These are phyloP conservation scores for Kodamaea plutei DNA, from an alignment of 1,139 yeast species.

Conservation along the genomic window DNA sequence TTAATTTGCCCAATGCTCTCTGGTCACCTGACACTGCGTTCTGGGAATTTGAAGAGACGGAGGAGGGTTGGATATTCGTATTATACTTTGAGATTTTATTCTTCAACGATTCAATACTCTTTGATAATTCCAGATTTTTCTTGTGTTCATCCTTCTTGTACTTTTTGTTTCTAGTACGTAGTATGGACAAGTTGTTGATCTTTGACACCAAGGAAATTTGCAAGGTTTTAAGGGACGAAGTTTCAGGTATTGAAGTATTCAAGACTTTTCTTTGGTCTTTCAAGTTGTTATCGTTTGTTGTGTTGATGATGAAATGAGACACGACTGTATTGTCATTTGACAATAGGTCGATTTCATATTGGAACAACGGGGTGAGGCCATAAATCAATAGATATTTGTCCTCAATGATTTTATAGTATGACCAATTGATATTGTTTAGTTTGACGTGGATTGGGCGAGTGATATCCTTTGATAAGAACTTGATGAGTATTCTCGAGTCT, in stretches of 20 bases:
- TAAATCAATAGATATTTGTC: slow-evolving; percentile 48
- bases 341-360: slow-evolving; percentile 61
- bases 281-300: slow-evolving; percentile 30
- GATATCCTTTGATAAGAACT: slow-evolving; percentile 14
- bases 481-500: slow-evolving; percentile 39
- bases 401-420: slow-evolving; percentile 36
- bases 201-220: slow-evolving; percentile 63
- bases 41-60: slow-evolving; percentile 1
- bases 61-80: slow-evolving; percentile 17
- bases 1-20: slow-evolving; percentile 35
- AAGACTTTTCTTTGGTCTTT: slow-evolving; percentile 16
- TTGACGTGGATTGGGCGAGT: slow-evolving; percentile 20
- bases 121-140: slow-evolving; percentile 46
- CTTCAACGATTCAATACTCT: slow-evolving; percentile 55
- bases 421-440: slow-evolving; percentile 63
- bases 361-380: slow-evolving; percentile 65
- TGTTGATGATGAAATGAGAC: slow-evolving; percentile 29
- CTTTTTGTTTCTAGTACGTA: slow-evolving; percentile 51
- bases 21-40: slow-evolving; percentile 19
- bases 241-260: slow-evolving; percentile 33
- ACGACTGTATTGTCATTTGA: slow-evolving; percentile 31
- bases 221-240: slow-evolving; percentile 54
- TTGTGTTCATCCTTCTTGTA: slow-evolving; percentile 61
- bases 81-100: slow-evolving; percentile 42
- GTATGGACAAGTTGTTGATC: slow-evolving; percentile 49